Conservation (phyloP, 2,329 filamentous ascomycete genomes). For the Penicillium sp. region DNA sequence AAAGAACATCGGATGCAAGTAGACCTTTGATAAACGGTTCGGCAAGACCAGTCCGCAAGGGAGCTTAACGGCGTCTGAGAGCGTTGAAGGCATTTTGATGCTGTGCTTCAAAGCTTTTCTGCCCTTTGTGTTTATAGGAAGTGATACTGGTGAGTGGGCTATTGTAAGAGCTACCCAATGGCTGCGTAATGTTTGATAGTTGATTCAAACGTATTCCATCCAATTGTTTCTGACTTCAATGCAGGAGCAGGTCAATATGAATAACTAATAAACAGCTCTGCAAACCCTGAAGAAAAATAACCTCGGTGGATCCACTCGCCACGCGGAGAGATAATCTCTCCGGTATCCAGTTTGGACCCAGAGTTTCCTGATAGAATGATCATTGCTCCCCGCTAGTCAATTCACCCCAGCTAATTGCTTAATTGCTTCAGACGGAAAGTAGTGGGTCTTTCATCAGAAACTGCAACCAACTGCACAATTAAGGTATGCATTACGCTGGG, state of each 20-base stretch:
- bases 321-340: slow-evolving; percentile 8
- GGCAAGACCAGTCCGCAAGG: slow-evolving; percentile 61
- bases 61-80: slow-evolving; percentile 53
- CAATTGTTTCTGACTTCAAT: not conserved
- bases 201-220: not conserved
- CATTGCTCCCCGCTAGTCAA: not conserved
- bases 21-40: slow-evolving; percentile 57
- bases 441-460: not conserved
- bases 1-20: not conserved
- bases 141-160: not conserved
- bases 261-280: not conserved
- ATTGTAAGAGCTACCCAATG: no score
- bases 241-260: not conserved
- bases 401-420: no score
- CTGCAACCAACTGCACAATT: not conserved
- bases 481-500: not conserved
- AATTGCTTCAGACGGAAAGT: not conserved
- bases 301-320: slow-evolving; percentile 2
- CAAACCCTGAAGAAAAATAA: not conserved
- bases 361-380: not conserved
- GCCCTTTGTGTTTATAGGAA: not conserved
- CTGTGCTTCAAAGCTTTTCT: no score
- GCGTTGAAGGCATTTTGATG: slow-evolving; percentile 29
- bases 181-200: not conserved
- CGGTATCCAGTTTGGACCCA: not conserved